Evolutionary conservation across 2,329 filamentous ascomycete genomes (phyloP), one percentile per base, ranked within the genome.

Genomic region (Dendrostoma leiphaemia): DNA sequence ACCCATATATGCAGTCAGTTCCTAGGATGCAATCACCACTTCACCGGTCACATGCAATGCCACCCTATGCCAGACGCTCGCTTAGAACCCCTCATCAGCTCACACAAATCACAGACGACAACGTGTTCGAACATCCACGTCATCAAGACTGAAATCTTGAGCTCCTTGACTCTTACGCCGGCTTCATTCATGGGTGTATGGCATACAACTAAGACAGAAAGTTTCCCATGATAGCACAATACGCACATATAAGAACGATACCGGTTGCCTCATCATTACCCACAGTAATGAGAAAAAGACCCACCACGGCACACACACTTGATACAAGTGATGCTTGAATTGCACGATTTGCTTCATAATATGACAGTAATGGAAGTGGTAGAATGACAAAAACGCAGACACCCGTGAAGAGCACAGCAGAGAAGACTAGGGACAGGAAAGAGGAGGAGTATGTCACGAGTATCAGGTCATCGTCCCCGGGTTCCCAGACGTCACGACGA

Each of bases 191-290:
- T n/a, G n/a, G n/a, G n/a, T 24, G 10, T 40, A 7, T 21, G 15
- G 4, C 21, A 12, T 19, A 10, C 19, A 6, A 9, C 24, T 40
- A 53, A 9, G 43, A 41, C 13, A 48, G 10, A 15, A 53, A 31
- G 3, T 10, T 17, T 5, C 43, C 9, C 5, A 41, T 21, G 7
- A 32, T 47, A 10, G 51, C 51, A 48, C 45, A 29, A 17, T 48
- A 53, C 6, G 51, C 51, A 21, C 28, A 41, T 4, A 53, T n/a
- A 38, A 53, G 44, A 13, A 48, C 10, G 23, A 40, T 24, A 4
- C 3, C 26, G 12, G 29, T 34, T 19, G 29, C 51, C 35, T 53
- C 51, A 2, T 41, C 21, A 7, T 17, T 12, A 6, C 44, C 43
- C n/a, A 21, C 46, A 15, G 19, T 21, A 3, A 29, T 24, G 1